Percentiles rank a stretch among this genome's conserved stretches.
phyloP scores from a whole-genome alignment of 2,329 filamentous ascomycete species.

The Cladorrhinum sp. region DNA sequence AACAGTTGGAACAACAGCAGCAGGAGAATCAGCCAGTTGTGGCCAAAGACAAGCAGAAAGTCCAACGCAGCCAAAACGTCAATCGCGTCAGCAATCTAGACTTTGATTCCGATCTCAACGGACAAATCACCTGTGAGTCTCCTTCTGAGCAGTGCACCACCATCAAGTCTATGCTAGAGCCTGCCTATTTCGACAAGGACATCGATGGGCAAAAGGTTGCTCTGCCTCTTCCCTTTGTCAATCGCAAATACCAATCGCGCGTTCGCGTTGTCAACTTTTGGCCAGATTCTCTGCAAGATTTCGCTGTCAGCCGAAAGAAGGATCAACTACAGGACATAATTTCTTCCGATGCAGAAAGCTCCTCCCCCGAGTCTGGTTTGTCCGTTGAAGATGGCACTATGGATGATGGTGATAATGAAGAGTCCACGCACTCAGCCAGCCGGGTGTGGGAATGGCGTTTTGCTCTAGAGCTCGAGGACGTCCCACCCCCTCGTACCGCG shows the following conservation, averaged over 20 bases:
- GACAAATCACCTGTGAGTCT: slow-evolving; percentile 14
- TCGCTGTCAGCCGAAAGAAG: slow-evolving; percentile 50
- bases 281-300: slow-evolving; percentile 68
- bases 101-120: slow-evolving; percentile 26
- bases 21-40: not conserved
- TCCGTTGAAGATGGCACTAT: slow-evolving; percentile 33
- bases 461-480: slow-evolving; percentile 73
- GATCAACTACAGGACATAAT: slow-evolving; percentile 43
- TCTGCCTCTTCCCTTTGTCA: slow-evolving; percentile 66
- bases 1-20: slow-evolving; percentile 10
- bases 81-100: slow-evolving; percentile 18
- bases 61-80: not conserved
- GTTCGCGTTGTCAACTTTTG: slow-evolving; percentile 81
- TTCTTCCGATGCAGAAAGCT: slow-evolving; percentile 41
- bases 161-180: slow-evolving; percentile 42
- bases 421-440: not conserved
- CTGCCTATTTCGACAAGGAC: slow-evolving; percentile 40
- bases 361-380: slow-evolving; percentile 30
- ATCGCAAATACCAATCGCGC: slow-evolving; percentile 64
- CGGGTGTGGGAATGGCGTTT: slow-evolving; percentile 80
- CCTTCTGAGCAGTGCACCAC: slow-evolving; percentile 27
- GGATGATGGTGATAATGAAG: slow-evolving; percentile 18
- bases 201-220: slow-evolving; percentile 37
- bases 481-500: slow-evolving; percentile 33
- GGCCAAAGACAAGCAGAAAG: not conserved